Percentiles rank a stretch among this genome's conserved stretches.
These are phyloP conservation scores for Albatrellus sp. DNA, from an alignment of 1,284 basidiomycete genomes.

Conservation along the genomic window DNA sequence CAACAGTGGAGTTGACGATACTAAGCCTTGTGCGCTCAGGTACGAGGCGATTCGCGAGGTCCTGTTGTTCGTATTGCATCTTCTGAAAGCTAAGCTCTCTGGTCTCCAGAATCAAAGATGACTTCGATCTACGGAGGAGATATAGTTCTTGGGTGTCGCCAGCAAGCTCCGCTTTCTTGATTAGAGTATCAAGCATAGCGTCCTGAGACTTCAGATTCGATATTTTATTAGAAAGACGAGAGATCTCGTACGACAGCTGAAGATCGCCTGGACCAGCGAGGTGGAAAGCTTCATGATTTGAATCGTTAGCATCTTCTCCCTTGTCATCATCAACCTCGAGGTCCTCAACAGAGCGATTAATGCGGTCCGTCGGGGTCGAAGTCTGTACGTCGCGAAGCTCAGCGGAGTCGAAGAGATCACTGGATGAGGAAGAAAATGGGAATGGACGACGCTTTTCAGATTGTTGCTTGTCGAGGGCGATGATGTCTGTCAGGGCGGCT, in stretches of 20 bases:
- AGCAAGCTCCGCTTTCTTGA: conserved; percentile 89
- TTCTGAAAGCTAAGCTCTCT: conserved; percentile 82
- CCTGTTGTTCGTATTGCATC: conserved; percentile 83
- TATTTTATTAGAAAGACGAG: conserved; percentile 64
- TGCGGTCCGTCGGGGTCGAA: conserved; percentile 18
- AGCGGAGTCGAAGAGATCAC: not conserved
- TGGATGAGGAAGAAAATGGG: conserved; percentile 3
- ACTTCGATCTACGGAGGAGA: conserved; percentile 71
- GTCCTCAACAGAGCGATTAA: conserved; percentile 16
- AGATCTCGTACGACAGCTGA: conserved; percentile 75
- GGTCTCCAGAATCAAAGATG: conserved; percentile 72
- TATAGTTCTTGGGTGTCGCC: conserved; percentile 80
- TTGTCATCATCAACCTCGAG: conserved; percentile 27
- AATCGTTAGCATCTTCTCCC: conserved; percentile 32
- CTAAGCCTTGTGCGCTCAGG: conserved; percentile 69
- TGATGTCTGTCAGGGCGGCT: conserved; percentile 88
- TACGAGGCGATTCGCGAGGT: conserved; percentile 71
- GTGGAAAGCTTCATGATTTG: conserved; percentile 44
- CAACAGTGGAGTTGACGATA: conserved; percentile 67
- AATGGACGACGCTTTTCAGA: conserved; percentile 10
- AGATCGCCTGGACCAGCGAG: conserved; percentile 78
- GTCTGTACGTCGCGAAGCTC: conserved; percentile 15
- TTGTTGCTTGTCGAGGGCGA: conserved; percentile 63
- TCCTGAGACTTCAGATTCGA: conserved; percentile 71
- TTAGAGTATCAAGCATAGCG: conserved; percentile 71